Conservation (phyloP, 176 grass and related monocot species). For the Avena insularis region DNA sequence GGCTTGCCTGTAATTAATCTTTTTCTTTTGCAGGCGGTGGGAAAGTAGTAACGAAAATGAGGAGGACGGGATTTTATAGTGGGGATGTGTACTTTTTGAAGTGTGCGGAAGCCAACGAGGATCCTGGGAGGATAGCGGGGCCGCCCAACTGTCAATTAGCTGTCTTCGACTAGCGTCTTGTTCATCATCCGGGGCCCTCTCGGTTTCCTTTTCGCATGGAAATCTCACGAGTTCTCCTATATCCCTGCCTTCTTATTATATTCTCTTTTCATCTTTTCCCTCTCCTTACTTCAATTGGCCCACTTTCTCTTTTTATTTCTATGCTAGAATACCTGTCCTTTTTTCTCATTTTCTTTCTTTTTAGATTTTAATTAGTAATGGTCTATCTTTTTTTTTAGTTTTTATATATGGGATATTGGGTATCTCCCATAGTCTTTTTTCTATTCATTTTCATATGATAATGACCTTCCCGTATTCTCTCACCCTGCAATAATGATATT, state of each 20-base stretch:
- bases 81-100: slow-evolving; percentile 14
- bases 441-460: too few relatives aligned
- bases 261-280: background rate
- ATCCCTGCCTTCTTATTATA: background rate
- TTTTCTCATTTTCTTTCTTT: background rate
- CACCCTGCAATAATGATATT: too few relatives aligned
- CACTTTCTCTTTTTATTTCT: background rate
- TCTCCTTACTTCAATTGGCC: too few relatives aligned
- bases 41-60: slow-evolving; percentile 34
- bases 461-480: too few relatives aligned
- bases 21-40: slow-evolving; percentile 14
- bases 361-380: background rate
- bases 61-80: slow-evolving; percentile 42
- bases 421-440: too few relatives aligned
- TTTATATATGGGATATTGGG: too few relatives aligned
- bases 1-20: slow-evolving; percentile 36
- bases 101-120: slow-evolving; percentile 51
- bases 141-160: slow-evolving; percentile 55
- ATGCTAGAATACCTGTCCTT: too few relatives aligned
- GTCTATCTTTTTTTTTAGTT: too few relatives aligned
- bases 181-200: background rate
- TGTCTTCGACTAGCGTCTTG: slow-evolving; percentile 48
- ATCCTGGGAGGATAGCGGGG: slow-evolving; percentile 6
- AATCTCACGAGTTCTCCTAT: background rate
- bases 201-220: background rate